A percentile compares a stretch with the other conserved stretches of the same genome.
phyloP scores from a whole-genome alignment of 2,329 filamentous ascomycete species.

The Colletotrichum karsti region DNA sequence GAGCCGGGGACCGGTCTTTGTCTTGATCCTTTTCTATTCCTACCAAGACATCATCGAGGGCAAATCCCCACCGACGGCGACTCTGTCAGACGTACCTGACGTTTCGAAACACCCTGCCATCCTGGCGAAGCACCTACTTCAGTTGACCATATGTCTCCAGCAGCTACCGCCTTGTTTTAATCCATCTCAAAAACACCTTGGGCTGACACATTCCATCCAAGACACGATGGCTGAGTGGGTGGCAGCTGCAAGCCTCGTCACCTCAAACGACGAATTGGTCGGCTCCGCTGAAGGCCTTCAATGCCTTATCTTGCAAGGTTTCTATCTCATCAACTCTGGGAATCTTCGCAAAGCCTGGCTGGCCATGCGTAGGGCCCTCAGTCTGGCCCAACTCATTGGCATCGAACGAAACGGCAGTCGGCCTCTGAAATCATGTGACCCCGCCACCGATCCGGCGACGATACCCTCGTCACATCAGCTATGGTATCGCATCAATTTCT shows the following conservation, averaged over 20 bases:
- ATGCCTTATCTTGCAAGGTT: constrained; percentile 55
- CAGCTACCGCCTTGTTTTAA: constrained; percentile 46
- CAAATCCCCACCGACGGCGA: constrained; percentile 36
- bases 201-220: constrained; percentile 32
- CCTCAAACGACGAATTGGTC: constrained; percentile 59
- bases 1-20: constrained; percentile 35
- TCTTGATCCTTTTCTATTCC: constrained; percentile 37
- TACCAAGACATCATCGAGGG: constrained; percentile 40
- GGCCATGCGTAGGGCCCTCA: constrained; percentile 56
- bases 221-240: constrained; percentile 43
- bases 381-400: constrained; percentile 60
- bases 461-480: constrained; percentile 34
- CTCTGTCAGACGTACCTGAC: constrained; percentile 39
- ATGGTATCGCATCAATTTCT: constrained; percentile 59
- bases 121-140: constrained; percentile 56
- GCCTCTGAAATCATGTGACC: constrained; percentile 48
- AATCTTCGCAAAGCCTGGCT: constrained; percentile 65
- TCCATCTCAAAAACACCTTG: constrained; percentile 36
- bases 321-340: constrained; percentile 61
- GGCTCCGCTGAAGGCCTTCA: constrained; percentile 62
- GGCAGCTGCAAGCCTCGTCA: constrained; percentile 48
- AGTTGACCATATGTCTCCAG: constrained; percentile 55
- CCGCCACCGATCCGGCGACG: constrained; percentile 39
- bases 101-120: constrained; percentile 53
- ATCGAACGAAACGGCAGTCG: constrained; percentile 45